Percentiles rank a stretch among this genome's conserved stretches.
These are phyloP conservation scores for Fusarium buharicum DNA, from an alignment of 2,329 filamentous ascomycete genomes.

Conservation along the genomic window DNA sequence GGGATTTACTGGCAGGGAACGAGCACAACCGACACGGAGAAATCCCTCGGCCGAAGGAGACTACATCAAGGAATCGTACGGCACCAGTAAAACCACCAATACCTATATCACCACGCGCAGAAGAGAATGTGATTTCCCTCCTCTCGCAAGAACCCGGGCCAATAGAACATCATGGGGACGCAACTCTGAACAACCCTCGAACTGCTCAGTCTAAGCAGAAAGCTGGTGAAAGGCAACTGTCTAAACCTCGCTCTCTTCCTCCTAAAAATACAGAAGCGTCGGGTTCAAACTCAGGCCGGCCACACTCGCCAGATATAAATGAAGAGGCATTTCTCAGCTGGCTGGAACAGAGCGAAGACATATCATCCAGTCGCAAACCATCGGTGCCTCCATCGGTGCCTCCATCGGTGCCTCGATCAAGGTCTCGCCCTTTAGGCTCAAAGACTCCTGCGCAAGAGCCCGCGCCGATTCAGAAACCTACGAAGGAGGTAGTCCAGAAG, in stretches of 20 bases:
- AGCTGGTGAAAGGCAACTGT: neutral
- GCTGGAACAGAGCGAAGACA: conserved; percentile 17
- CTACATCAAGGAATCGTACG: neutral
- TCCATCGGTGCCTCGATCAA: neutral
- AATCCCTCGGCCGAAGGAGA: neutral
- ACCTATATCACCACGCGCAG: neutral
- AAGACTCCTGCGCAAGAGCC: neutral
- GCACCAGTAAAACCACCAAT: neutral
- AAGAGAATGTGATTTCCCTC: conserved; percentile 3
- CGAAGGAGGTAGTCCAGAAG: neutral
- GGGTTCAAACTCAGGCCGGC: neutral
- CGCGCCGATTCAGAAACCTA: neutral
- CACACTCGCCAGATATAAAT: neutral
- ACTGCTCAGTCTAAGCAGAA: neutral
- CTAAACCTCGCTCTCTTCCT: neutral
- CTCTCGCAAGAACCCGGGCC: neutral
- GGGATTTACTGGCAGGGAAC: conserved; percentile 29
- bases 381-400: neutral
- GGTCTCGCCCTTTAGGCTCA: neutral
- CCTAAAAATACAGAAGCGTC: neutral
- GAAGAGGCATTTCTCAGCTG: conserved; percentile 30
- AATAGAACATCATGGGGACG: neutral
- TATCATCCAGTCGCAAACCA: neutral
- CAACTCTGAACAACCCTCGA: neutral
- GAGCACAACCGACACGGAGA: conserved; percentile 13